A percentile compares a stretch with the other conserved stretches of the same genome.
Conservation (phyloP, 1,139 yeast genomes). For the Diutina neorugosa region DNA sequence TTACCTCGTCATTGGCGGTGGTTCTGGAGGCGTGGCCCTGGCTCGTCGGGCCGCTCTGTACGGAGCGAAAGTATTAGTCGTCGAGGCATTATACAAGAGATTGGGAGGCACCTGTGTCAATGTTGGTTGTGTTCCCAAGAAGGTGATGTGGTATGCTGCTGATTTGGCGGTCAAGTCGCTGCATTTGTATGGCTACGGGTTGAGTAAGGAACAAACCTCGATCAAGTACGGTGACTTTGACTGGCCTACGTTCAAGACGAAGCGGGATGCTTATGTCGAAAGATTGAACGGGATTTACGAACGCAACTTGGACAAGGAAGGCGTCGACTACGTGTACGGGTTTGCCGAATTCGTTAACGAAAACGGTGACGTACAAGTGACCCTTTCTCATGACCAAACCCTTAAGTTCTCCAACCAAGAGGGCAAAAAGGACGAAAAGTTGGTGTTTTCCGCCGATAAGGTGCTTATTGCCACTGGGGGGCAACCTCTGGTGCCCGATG, state of each 20-base stretch:
- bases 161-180: slow-evolving; percentile 68
- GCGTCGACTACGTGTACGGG: slow-evolving; percentile 82
- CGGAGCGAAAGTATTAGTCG: slow-evolving; percentile 77
- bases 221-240: slow-evolving; percentile 48
- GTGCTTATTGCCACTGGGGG: slow-evolving; percentile 93
- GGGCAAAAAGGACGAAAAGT: slow-evolving; percentile 35
- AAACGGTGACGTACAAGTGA: slow-evolving; percentile 71
- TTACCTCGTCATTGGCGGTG: slow-evolving; percentile 95
- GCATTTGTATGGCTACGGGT: slow-evolving; percentile 76
- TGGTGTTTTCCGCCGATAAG: slow-evolving; percentile 66
- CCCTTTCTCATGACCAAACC: slow-evolving; percentile 31
- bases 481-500: slow-evolving; percentile 46
- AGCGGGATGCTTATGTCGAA: slow-evolving; percentile 82
- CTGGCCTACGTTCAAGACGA: slow-evolving; percentile 70
- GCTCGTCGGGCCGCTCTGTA: slow-evolving; percentile 93
- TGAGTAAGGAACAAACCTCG: slow-evolving; percentile 31
- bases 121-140: slow-evolving; percentile 98
- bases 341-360: slow-evolving; percentile 60
- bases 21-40: slow-evolving; percentile 98
- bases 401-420: slow-evolving; percentile 21
- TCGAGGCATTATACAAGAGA: slow-evolving; percentile 55
- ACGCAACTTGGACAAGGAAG: slow-evolving; percentile 74
- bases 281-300: slow-evolving; percentile 91
- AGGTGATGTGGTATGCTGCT: slow-evolving; percentile 96
- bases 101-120: slow-evolving; percentile 99